phyloP scores from a whole-genome alignment of 108 stramenopile genomes.

The Hondaea fermentalgiana region DNA sequence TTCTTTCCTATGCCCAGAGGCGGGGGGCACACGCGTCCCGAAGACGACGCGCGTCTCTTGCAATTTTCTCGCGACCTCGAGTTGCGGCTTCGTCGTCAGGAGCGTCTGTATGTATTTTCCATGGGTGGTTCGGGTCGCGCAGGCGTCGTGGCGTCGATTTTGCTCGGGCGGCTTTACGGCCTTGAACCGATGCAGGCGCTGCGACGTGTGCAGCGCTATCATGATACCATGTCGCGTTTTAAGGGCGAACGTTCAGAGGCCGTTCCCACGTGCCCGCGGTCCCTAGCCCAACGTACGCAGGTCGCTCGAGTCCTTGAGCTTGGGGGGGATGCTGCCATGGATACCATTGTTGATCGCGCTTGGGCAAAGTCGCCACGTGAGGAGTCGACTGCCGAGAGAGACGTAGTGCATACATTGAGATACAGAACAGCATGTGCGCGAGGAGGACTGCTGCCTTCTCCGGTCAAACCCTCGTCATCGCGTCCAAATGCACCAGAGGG shows the following conservation, averaged over 20 bases:
- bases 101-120: background rate
- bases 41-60: background rate
- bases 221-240: background rate
- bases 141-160: background rate
- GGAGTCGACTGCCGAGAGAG: too few species aligned
- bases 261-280: background rate
- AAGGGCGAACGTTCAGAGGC: background rate
- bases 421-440: too few species aligned
- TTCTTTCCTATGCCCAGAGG: background rate
- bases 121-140: background rate
- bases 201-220: background rate
- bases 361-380: background rate
- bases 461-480: too few species aligned
- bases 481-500: too few species aligned
- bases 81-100: background rate
- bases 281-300: background rate
- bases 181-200: background rate
- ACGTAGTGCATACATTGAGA: too few species aligned
- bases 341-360: background rate
- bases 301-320: background rate
- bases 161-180: background rate
- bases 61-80: background rate
- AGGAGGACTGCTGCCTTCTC: too few species aligned
- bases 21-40: background rate
- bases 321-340: background rate